Evolutionary conservation across 352 stramenopile species (phyloP).

Genomic region (Pythium sp.): DNA sequence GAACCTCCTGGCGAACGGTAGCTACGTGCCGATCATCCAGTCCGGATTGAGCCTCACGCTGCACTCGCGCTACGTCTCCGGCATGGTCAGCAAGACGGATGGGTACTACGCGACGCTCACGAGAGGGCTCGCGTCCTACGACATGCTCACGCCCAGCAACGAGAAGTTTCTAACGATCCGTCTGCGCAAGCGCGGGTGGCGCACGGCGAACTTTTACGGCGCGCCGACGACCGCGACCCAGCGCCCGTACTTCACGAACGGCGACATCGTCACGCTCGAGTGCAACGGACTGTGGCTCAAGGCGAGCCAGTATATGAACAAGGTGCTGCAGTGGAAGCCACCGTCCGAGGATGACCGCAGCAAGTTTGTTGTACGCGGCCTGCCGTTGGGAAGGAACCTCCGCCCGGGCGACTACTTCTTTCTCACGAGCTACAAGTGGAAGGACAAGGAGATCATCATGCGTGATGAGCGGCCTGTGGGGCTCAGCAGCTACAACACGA

Average conservation of each 20-base stretch:
- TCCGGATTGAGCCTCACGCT: constrained; percentile 75
- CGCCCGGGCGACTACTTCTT: constrained; percentile 85
- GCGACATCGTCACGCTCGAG: constrained; percentile 84
- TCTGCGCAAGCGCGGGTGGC: constrained; percentile 75
- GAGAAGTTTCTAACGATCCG: constrained; percentile 82
- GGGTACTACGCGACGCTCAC: constrained; percentile 83
- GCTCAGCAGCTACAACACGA: constrained; percentile 83
- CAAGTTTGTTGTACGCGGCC: constrained; percentile 83
- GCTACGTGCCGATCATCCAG: constrained; percentile 53
- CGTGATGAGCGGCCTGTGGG: constrained; percentile 74
- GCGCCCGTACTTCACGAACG: constrained; percentile 75
- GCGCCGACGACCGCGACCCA: constrained; percentile 35
- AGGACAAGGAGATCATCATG: constrained; percentile 84
- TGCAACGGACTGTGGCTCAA: constrained; percentile 86
- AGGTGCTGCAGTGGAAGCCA: constrained; percentile 85
- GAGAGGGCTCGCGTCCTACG: constrained; percentile 62
- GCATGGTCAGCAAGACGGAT: constrained; percentile 88
- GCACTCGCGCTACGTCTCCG: constrained; percentile 55
- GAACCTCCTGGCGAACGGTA: constrained; percentile 11
- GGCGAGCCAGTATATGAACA: constrained; percentile 60
- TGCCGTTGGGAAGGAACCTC: constrained; percentile 71
- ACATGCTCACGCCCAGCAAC: constrained; percentile 82
- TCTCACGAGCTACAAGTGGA: constrained; percentile 83
- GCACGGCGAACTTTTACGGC: constrained; percentile 31
- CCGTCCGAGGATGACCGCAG: constrained; percentile 80